Base-by-base conservation (phyloP, 345 rosid genomes). In the Punica granatum region DNA sequence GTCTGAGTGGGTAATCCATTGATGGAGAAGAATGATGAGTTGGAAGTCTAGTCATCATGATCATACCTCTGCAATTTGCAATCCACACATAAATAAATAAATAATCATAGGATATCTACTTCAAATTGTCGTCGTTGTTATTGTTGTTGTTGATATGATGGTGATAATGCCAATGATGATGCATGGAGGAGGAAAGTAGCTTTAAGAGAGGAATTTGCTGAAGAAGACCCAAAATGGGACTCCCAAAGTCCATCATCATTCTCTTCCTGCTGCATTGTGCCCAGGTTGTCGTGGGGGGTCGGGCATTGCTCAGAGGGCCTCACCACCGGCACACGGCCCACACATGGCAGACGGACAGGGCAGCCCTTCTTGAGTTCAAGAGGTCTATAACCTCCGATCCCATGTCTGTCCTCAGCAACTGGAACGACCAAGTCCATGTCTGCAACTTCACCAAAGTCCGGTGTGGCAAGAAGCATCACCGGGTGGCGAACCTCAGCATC, bases 311-410 rank as follows among this genome's bases (percentile, higher is more conserved):
- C 18, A 33, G 32, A 56, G 34, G 18, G 61, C 7, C 61, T 56
- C 61, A 30, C 61, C 33, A 25, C 60, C 60, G 28, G 15, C 60
- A 54, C 11, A 64, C 32, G 48, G 70, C 1, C 71, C 82, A 67
- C 53, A 80, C 84, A 23, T 58, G 82, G 77, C 41, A 51, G 1
- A 58, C 72, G 1, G 86, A 85, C 79, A 78, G 77, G 73, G 79
- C 72, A 3, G 85, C 78, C n/a, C 85, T 86, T 67, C 81, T 83
- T 12, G 75, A 70, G 64, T 78, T 83, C 75, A 83, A 74, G 70
- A 75, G 53, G 68, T 31, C 71, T 21, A 37, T 83, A 23, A 61
- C 31, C 23, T 48, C 39, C 6, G 78, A 83, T 66, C 81, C 85
- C 0, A 61, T 70, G 39, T 75, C 76, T 37, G 72, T 3, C 1